These are phyloP conservation scores for Strobilomyces confusus DNA, from an alignment of 768 basidiomycete genomes.

Conservation along the genomic window DNA sequence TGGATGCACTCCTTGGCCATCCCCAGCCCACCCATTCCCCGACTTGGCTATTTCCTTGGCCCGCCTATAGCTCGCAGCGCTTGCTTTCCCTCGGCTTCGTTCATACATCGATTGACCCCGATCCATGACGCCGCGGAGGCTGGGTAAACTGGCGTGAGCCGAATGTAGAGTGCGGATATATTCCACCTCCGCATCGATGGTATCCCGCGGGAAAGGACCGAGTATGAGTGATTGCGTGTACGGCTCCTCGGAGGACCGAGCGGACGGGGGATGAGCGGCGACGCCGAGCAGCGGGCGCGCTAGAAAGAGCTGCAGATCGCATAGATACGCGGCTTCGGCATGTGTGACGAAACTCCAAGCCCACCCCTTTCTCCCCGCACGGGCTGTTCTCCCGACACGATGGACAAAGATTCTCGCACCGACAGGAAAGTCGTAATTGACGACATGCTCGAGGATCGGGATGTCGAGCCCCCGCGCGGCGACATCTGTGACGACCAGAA, in stretches of 20 bases:
- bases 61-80: conserved; percentile 76
- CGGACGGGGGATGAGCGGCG: conserved; percentile 23
- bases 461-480: conserved; percentile 98
- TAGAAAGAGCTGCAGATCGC: conserved; percentile 92
- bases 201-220: conserved; percentile 77
- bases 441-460: conserved; percentile 90
- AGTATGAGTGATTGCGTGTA: conserved; percentile 75
- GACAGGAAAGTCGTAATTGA: conserved; percentile 98
- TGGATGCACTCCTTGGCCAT: conserved; percentile 65
- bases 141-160: conserved; percentile 57
- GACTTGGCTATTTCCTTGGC: conserved; percentile 81
- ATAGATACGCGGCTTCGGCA: conserved; percentile 80
- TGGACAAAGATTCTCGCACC: conserved; percentile 93
- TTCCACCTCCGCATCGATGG: conserved; percentile 81
- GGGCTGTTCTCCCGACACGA: conserved; percentile 93
- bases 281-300: conserved; percentile 67
- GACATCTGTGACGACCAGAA: conserved; percentile 96
- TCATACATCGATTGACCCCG: conserved; percentile 94
- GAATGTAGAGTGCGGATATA: conserved; percentile 66
- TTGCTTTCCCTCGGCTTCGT: conserved; percentile 88
- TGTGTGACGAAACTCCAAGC: conserved; percentile 93
- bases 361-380: conserved; percentile 93
- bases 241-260: conserved; percentile 48
- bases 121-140: conserved; percentile 76
- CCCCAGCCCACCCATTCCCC: conserved; percentile 64